These are phyloP conservation scores for Penicillium sumatraense DNA, from an alignment of 2,329 filamentous ascomycete species.

Conservation along the genomic window DNA sequence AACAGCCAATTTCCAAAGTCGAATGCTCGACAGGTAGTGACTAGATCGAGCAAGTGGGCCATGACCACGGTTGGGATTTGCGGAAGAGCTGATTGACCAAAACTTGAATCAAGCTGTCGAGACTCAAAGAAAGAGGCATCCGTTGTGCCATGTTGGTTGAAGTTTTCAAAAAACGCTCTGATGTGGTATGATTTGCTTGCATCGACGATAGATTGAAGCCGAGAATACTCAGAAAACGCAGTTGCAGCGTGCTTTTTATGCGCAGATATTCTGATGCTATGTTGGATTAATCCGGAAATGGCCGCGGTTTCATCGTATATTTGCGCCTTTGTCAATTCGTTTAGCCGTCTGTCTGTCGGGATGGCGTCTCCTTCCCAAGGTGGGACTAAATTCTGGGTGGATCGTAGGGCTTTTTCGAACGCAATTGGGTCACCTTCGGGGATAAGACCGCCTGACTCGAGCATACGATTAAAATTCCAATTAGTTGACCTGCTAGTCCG, in stretches of 20 bases:
- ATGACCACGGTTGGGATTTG: conserved; percentile 53
- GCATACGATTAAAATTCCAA: conserved; percentile 53
- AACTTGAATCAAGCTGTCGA: conserved; percentile 13
- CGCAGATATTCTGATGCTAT: conserved; percentile 34
- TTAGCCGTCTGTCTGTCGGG: conserved; percentile 23
- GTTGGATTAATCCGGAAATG: conserved; percentile 38
- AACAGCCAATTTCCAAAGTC: conserved; percentile 60
- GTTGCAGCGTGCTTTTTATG: conserved; percentile 28
- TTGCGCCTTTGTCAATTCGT: conserved; percentile 28
- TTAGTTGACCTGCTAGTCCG: conserved; percentile 38
- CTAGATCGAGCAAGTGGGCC: conserved; percentile 56
- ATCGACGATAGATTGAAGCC: conserved; percentile 41
- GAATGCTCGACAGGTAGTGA: conserved; percentile 51
- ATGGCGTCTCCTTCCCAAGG: conserved; percentile 35
- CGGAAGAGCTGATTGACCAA: conserved; percentile 37
- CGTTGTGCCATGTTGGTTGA: conserved; percentile 17
- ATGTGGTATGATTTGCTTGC: conserved; percentile 41
- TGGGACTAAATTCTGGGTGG: conserved; percentile 33
- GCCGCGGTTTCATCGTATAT: conserved; percentile 41
- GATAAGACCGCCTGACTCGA: conserved; percentile 55
- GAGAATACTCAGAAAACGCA: conserved; percentile 35
- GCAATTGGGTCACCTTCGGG: conserved; percentile 51
- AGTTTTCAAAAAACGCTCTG: conserved; percentile 33
- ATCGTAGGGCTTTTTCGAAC: conserved; percentile 46
- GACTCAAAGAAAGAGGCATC: conserved; percentile 24